These are phyloP conservation scores for Calonectria pseudoturangicola DNA, from an alignment of 2,329 filamentous ascomycete genomes.

Conservation along the genomic window DNA sequence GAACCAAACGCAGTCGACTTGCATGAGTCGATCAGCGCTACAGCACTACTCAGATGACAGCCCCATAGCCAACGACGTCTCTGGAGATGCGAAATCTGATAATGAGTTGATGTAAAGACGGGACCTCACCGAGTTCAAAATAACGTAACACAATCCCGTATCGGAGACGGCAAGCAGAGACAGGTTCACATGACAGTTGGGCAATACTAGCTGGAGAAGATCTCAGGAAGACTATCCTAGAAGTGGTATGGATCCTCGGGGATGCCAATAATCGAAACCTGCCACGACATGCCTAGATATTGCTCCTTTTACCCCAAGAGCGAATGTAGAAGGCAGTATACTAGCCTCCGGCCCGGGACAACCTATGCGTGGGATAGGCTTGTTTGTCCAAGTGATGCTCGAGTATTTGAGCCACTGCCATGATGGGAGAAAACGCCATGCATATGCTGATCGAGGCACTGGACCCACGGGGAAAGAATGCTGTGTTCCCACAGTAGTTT, in stretches of 20 bases:
- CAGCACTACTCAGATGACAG: slow-evolving; percentile 13
- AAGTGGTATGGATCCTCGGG: slow-evolving; percentile 17
- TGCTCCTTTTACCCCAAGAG: not conserved
- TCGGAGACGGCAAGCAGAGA: slow-evolving; percentile 9
- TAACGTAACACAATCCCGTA: slow-evolving; percentile 12
- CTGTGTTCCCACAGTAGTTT: not conserved
- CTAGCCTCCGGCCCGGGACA: not conserved
- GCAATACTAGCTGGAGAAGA: not conserved
- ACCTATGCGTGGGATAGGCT: not conserved
- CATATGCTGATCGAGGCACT: slow-evolving; percentile 22
- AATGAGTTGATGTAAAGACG: not conserved
- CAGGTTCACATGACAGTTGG: slow-evolving; percentile 12
- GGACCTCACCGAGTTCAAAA: not conserved
- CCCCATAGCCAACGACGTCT: not conserved
- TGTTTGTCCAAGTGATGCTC: not conserved
- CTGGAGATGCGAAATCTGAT: not conserved
- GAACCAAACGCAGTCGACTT: not conserved
- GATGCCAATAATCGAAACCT: not conserved
- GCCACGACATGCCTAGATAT: slow-evolving; percentile 1
- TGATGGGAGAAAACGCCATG: not conserved
- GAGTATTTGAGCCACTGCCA: slow-evolving; percentile 13
- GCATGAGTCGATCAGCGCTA: slow-evolving; percentile 11
- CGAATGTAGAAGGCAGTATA: not conserved
- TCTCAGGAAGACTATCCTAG: not conserved
- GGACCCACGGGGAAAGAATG: not conserved